Base-by-base conservation (phyloP, 2,329 filamentous ascomycete species). In the Xylariaceae sp. region DNA sequence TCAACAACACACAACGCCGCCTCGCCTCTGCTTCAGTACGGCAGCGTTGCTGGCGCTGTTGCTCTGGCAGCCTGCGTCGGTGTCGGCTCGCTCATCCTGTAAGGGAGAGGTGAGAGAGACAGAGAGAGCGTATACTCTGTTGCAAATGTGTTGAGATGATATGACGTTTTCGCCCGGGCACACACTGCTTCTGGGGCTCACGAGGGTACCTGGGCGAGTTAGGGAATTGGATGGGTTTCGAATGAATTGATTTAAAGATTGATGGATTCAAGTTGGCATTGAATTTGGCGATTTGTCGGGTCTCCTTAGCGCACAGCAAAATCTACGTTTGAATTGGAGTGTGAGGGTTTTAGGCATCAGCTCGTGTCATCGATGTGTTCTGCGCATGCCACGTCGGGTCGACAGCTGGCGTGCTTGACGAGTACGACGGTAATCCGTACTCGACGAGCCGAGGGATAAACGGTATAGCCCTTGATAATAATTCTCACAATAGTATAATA, bases 41-140 rank as follows among this genome's bases (percentile, higher is more conserved):
- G 62, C 13, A 60, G 47, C 53, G 7, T 64, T 18, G 42, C 59
- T 34, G 63, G 63, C 13, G 50, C 58, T 15, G 6, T 65, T 23
- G 53, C 51, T 44, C 48, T 65, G 42, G 57, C 61, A n/a, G 57
- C 57, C 9, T 58, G 51, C 17, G 61, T 64, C 48, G 55, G 61
- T 35, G 9, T 62, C 11, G 63, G 63, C 47, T 58, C 61, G 15
- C 56, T 64, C 39, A 34, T 65, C 7, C 59, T 65, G 23, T 65
- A 64, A 58, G 53, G 11, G 17, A 34, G 2, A 30, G 23, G 5
- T 1, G 23, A 30, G 23, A 30, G 23, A 17, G 18, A 18, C 8
- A 7, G 8, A 10, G 6, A 2, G 47, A 7, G 13, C 47, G 17
- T 42, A 42, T 42, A 30, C 23, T 30, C 37, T 13, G 9, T 42